phyloP scores from a whole-genome alignment of 257 asterid species.

The Craterostigma plantagineum region DNA sequence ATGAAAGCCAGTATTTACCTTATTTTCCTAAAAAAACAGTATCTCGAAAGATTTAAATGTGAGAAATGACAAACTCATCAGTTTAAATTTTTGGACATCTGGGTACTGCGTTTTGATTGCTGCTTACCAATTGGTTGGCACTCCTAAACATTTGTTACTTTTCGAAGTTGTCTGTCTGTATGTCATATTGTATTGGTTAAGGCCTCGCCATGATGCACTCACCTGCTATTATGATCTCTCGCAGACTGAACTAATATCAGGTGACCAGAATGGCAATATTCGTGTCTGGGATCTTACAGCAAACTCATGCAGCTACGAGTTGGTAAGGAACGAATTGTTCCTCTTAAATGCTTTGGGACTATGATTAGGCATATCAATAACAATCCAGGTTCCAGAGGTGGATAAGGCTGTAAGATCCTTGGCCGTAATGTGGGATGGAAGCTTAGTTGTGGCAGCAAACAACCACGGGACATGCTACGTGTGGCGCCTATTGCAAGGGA shows the following conservation, averaged over 20 bases:
- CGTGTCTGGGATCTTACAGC: slow-evolving; percentile 99
- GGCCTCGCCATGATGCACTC: background rate
- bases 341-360: background rate
- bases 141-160: no score
- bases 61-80: no score
- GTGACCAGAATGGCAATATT: slow-evolving; percentile 95
- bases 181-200: background rate
- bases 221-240: slow-evolving; percentile 7
- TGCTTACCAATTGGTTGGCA: no score
- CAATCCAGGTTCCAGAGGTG: slow-evolving; percentile 78
- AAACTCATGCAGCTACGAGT: slow-evolving; percentile 96
- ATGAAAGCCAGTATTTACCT: no score
- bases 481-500: slow-evolving; percentile 82
- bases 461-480: slow-evolving; percentile 86
- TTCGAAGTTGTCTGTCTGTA: background rate
- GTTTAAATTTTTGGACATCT: no score
- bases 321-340: slow-evolving; percentile 27
- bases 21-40: no score
- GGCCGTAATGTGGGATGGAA: slow-evolving; percentile 98
- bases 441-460: slow-evolving; percentile 94
- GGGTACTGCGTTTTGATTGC: no score
- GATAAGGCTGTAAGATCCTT: slow-evolving; percentile 86
- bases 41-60: no score
- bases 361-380: background rate
- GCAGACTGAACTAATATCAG: slow-evolving; percentile 93